Base-by-base conservation (phyloP, 1,284 basidiomycete species). In the Cronartium quercuum region DNA sequence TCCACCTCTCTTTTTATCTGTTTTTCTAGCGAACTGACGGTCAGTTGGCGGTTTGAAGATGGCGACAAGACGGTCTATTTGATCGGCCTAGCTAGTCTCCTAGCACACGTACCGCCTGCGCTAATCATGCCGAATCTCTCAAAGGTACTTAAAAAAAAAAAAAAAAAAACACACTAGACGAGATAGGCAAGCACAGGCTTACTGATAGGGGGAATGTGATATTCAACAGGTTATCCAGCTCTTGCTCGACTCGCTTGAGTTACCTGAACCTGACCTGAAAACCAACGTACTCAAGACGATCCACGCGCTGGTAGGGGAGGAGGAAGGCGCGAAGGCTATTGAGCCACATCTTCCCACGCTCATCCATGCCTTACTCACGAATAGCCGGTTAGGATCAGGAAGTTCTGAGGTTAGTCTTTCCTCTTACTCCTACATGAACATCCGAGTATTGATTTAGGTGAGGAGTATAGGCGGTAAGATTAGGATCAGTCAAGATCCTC, bases 241-340 rank as follows among this genome's bases (percentile, higher is more conserved):
- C 18, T 86, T 99, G 0, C 84, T 98, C 62, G 91, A 91, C 24
- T 90, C 91, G 1, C 86, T 98, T 6, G 86, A 90, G 47, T 83
- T 96, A 0, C 87, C 88, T 0, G 89, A 93, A 80, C 82, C 86
- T 4, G 85, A 86, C 29, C 88, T 94, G 75, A 87, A 91, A 21
- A 85, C 86, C 1, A 89, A 90, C 81, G 89, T 94, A 42, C 90
- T 97, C 65, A 87, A 90, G 68, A 90, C 89, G 0, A 84, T 98
- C 40, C 85, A 88, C 2, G 85, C 88, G 0, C 87, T 92, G 21
- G 87, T 91, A 3, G 86, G 87, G 77, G 86, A 87, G 6, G 86
- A 87, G 57, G 83, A 87, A 3, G 82, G 83, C 10, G 77, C 82
- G 62, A 85, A 78, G 84, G 76, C 85, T 82, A 77, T 93, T 42